A percentile compares a stretch with the other conserved stretches of the same genome.
Conservation (phyloP, 2,329 filamentous ascomycete genomes). For the Myrmaecium sp. region DNA sequence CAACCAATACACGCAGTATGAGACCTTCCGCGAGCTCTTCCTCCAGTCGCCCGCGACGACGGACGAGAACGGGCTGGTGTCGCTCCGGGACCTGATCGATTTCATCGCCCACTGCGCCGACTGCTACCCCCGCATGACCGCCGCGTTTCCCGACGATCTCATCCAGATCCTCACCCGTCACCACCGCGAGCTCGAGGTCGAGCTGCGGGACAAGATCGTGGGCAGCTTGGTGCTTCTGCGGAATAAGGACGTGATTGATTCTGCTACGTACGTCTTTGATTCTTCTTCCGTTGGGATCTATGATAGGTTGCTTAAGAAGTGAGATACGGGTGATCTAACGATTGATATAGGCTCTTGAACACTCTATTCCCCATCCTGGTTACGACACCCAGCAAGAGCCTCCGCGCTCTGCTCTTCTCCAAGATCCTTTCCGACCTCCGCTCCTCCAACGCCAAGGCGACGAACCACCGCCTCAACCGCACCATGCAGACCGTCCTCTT, state of each 20-base stretch:
- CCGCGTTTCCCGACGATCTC: constrained; percentile 61
- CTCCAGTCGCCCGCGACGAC: constrained; percentile 64
- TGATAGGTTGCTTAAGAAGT: neutral
- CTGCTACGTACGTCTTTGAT: constrained; percentile 35
- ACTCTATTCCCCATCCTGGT: constrained; percentile 90
- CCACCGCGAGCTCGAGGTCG: constrained; percentile 65
- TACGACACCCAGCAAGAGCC: constrained; percentile 76
- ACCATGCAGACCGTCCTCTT: constrained; percentile 87
- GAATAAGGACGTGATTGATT: constrained; percentile 86
- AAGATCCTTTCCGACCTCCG: constrained; percentile 88
- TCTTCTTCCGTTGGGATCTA: neutral
- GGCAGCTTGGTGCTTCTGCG: constrained; percentile 73
- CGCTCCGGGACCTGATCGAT: constrained; percentile 81
- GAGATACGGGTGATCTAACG: constrained; percentile 1
- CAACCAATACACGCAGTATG: constrained; percentile 81
- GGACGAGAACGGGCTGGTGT: constrained; percentile 61
- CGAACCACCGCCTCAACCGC: constrained; percentile 83
- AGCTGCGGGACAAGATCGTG: constrained; percentile 86
- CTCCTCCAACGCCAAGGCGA: constrained; percentile 69
- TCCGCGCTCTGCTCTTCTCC: constrained; percentile 67
- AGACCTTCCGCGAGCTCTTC: constrained; percentile 81
- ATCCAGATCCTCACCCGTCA: constrained; percentile 66
- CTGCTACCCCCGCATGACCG: constrained; percentile 71
- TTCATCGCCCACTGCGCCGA: constrained; percentile 88
- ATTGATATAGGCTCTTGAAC: constrained; percentile 45